phyloP scores from a whole-genome alignment of 129 eudicot genomes.

The Smallanthus sonchifolius region DNA sequence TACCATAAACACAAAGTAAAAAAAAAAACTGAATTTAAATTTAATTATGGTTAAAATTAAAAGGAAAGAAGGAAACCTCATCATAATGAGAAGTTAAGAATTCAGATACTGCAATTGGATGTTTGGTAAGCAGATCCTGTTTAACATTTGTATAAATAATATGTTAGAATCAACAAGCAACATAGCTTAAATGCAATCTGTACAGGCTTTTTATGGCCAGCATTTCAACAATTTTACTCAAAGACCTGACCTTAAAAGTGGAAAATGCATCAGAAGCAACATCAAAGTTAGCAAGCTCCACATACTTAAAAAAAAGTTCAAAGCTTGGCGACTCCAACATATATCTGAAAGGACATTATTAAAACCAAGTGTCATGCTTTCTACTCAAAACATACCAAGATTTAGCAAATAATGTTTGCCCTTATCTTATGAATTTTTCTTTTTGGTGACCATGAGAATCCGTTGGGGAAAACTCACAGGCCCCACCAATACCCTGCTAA shows the following conservation, averaged over 20 bases:
- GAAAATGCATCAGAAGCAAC: conserved; percentile 97
- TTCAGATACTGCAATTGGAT: conserved; percentile 67
- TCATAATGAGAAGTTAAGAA: conserved; percentile 66
- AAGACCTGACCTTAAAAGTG: conserved; percentile 78
- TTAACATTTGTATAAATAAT: background rate
- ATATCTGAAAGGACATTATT: conserved; percentile 55
- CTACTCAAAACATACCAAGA: background rate
- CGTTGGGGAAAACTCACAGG: too few species aligned
- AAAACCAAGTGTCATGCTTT: conserved; percentile 2
- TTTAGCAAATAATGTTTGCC: background rate
- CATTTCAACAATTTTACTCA: conserved; percentile 16
- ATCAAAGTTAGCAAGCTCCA: conserved; percentile 91
- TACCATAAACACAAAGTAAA: background rate
- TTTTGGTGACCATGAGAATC: too few species aligned
- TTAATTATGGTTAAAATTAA: background rate
- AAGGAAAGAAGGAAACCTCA: conserved; percentile 53
- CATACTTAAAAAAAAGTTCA: conserved; percentile 83
- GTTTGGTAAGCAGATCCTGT: conserved; percentile 94
- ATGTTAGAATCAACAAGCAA: conserved; percentile 24
- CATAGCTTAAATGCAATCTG: conserved; percentile 8
- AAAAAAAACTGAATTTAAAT: background rate
- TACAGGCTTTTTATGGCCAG: background rate
- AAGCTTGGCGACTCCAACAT: conserved; percentile 93
- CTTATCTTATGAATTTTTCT: too few species aligned
- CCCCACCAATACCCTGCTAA: too few species aligned